Base-by-base conservation (phyloP, 805 yeast genomes). In the Kuraishia hungarica region DNA sequence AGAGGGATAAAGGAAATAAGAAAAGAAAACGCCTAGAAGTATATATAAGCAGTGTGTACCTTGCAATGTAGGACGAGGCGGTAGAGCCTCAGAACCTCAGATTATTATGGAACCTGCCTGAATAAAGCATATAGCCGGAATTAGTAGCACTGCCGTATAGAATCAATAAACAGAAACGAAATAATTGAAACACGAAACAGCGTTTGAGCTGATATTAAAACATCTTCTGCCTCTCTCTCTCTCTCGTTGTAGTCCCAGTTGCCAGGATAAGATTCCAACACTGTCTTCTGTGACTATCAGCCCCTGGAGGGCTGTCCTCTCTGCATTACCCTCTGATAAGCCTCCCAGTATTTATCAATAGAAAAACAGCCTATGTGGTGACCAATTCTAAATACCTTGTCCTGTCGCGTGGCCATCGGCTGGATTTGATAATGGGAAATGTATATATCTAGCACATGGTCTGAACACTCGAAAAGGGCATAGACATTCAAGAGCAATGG, bases 271-370 rank as follows among this genome's bases (percentile, higher is more conserved):
- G n/a, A n/a, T n/a, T n/a, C n/a, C n/a, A n/a, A n/a, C n/a, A n/a
- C n/a, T n/a, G n/a, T n/a, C n/a, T n/a, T n/a, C n/a, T n/a, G n/a
- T 46, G 22, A 19, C 6, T 15, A 46, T 21, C 50, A 47, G 22
- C 26, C 26, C 15, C 43, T 35, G 11, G 43, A 35, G n/a, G 43
- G 43, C 43, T 35, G 43, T 2, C 43, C 43, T 17, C 43, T 35
- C n/a, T 35, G 43, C 43, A 35, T 35, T 17, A 35, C 43, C 20
- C 21, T 26, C 20, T 23, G 20, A 24, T 56, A 63, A 15, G 56
- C 53, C 15, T 58, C 60, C 70, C 68, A 69, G 51, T 67, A 68
- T 52, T 63, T 61, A 8, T 65, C 68, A n/a, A 68, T 67, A n/a
- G 59, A 58, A 10, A 39, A 21, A 50, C 71, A 67, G 1, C 72